Evolutionary conservation across 495 filamentous ascomycete species (phyloP).

Genomic region (Talaromyces nanjingensis): DNA sequence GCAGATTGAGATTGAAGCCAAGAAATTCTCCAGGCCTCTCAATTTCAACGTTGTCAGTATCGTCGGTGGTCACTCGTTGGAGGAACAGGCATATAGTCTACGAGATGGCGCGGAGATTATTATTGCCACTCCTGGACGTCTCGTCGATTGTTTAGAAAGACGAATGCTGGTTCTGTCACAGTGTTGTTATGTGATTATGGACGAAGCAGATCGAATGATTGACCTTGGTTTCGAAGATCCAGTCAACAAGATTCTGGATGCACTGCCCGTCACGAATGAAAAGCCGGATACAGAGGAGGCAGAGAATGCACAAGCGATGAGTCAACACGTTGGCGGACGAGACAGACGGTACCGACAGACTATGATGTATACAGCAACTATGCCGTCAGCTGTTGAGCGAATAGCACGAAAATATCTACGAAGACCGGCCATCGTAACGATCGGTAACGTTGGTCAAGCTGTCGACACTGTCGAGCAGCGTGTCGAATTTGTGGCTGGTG

Average conservation of each 20-base stretch:
- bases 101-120: conserved; percentile 98
- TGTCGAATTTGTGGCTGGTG: conserved; percentile 83
- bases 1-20: conserved; percentile 93
- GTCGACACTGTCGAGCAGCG: conserved; percentile 98
- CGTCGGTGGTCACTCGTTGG: conserved; percentile 91
- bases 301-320: conserved; percentile 81
- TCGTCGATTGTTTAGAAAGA: conserved; percentile 94
- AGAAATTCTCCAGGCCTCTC: conserved; percentile 84
- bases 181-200: conserved; percentile 97
- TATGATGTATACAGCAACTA: conserved; percentile 99
- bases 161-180: conserved; percentile 86
- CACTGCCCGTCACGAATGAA: conserved; percentile 90
- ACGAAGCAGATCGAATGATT: conserved; percentile 99
- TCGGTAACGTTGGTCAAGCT: conserved; percentile 92
- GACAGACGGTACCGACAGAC: conserved; percentile 85
- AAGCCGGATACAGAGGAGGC: conserved; percentile 95
- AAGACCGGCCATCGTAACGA: conserved; percentile 88
- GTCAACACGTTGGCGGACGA: conserved; percentile 69
- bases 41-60: conserved; percentile 96
- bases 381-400: conserved; percentile 88
- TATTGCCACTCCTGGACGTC: conserved; percentile 93
- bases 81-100: conserved; percentile 89
- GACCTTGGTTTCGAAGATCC: conserved; percentile 97
- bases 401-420: conserved; percentile 96
- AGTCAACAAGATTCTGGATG: conserved; percentile 96